These are phyloP conservation scores for Angomonas deanei DNA, from an alignment of 208 protist species.

Conservation along the genomic window DNA sequence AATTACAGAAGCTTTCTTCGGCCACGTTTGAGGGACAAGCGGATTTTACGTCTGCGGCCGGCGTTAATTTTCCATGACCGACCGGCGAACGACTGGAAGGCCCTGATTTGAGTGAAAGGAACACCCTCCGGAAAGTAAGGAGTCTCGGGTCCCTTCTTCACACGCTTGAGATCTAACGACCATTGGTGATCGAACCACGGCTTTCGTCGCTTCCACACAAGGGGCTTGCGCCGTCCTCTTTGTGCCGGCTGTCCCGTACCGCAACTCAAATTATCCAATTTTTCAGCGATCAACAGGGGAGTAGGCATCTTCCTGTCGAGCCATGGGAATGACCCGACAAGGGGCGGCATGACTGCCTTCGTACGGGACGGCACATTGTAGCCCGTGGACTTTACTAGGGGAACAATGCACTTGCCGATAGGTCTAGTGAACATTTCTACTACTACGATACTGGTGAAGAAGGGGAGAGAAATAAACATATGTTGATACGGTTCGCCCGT, in stretches of 20 bases:
- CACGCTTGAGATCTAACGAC: constrained; percentile 73
- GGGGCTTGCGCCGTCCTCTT: constrained; percentile 67
- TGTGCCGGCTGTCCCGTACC: constrained; percentile 82
- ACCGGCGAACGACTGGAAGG: constrained; percentile 83
- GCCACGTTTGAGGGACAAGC: constrained; percentile 80
- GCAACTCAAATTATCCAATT: constrained; percentile 40
- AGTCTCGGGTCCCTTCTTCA: constrained; percentile 78
- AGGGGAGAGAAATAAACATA: not conserved
- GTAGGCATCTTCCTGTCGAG: constrained; percentile 68
- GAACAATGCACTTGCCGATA: constrained; percentile 6
- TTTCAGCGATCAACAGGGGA: constrained; percentile 50
- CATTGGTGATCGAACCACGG: constrained; percentile 88
- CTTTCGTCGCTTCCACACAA: constrained; percentile 88
- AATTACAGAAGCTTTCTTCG: constrained; percentile 84
- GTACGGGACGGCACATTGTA: not conserved
- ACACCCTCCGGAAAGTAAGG: constrained; percentile 82
- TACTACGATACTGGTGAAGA: not conserved
- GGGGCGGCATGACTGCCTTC: constrained; percentile 17
- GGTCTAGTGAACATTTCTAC: constrained; percentile 7
- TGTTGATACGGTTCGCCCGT: not conserved
- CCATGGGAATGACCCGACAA: constrained; percentile 18
- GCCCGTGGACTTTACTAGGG: constrained; percentile 6
- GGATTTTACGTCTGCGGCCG: constrained; percentile 79
- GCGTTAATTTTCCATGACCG: constrained; percentile 86
- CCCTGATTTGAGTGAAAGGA: constrained; percentile 81